Percentiles rank a stretch among this genome's conserved stretches.
Evolutionary conservation across 2,329 filamentous ascomycete species (phyloP).

Genomic region (Akanthomyces uredinophilus): DNA sequence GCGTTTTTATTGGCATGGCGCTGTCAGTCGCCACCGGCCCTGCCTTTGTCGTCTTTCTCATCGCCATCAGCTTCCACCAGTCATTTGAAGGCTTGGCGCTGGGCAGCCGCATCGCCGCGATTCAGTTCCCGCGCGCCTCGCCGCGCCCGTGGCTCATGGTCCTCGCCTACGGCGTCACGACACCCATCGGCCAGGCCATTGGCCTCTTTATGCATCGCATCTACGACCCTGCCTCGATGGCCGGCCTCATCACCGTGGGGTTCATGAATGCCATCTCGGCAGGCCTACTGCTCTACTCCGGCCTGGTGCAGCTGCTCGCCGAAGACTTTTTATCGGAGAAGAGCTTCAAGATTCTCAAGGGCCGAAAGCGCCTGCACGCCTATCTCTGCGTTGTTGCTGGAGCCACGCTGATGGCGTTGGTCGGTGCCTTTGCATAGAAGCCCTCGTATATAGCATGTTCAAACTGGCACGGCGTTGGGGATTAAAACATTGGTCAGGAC

Average conservation of each 20-base stretch:
- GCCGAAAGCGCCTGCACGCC: constrained; percentile 56
- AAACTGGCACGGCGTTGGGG: constrained; percentile 9
- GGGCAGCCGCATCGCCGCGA: constrained; percentile 76
- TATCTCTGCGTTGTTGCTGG: constrained; percentile 60
- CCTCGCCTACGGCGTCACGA: constrained; percentile 69
- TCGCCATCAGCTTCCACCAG: constrained; percentile 80
- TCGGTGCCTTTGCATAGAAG: constrained; percentile 63
- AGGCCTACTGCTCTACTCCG: constrained; percentile 75
- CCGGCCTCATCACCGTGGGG: constrained; percentile 74
- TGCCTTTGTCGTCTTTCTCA: constrained; percentile 71
- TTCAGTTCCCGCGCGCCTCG: constrained; percentile 70
- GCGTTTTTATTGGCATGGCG: constrained; percentile 82
- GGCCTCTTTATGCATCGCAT: constrained; percentile 71
- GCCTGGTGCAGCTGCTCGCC: constrained; percentile 75
- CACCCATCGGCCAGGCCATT: constrained; percentile 78
- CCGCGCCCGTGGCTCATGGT: constrained; percentile 80
- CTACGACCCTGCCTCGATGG: constrained; percentile 73
- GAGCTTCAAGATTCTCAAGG: constrained; percentile 63
- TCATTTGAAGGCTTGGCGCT: constrained; percentile 85
- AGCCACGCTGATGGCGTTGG: constrained; percentile 63
- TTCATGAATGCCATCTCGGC: constrained; percentile 84
- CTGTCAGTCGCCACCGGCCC: constrained; percentile 75
- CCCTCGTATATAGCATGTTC: neutral
- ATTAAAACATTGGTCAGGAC: neutral
- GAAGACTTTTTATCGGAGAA: constrained; percentile 78